A percentile compares a stretch with the other conserved stretches of the same genome.
Evolutionary conservation across 352 stramenopile species (phyloP).

Genomic region (Phytopythium litorale): DNA sequence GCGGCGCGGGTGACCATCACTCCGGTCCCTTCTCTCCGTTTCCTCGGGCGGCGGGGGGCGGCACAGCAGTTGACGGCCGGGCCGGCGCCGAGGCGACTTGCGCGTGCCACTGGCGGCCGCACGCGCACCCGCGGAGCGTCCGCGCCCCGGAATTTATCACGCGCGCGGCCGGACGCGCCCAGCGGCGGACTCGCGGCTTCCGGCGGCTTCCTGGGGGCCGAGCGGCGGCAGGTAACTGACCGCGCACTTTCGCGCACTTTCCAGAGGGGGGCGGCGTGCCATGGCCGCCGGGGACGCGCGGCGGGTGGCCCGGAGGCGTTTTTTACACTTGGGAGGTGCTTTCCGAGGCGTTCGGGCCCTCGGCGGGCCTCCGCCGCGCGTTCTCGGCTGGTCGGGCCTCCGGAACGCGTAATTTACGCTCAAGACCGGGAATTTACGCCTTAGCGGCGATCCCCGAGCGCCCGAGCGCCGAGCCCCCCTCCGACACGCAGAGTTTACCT

Average conservation of each 20-base stretch:
- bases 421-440: constrained; percentile 17
- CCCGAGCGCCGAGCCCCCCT: neutral
- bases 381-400: constrained; percentile 3
- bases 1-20: constrained; percentile 26
- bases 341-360: neutral
- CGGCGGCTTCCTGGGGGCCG: constrained; percentile 16
- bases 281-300: neutral
- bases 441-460: neutral
- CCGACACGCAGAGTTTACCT: neutral
- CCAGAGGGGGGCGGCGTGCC: constrained; percentile 14
- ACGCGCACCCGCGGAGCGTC: constrained; percentile 8
- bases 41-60: constrained; percentile 6
- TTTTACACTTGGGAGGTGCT: neutral
- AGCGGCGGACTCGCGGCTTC: constrained; percentile 8
- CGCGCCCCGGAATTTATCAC: constrained; percentile 32
- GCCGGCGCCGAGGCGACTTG: constrained; percentile 14
- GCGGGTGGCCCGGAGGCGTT: neutral
- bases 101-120: constrained; percentile 14
- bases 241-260: constrained; percentile 39
- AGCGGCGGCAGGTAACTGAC: constrained; percentile 28
- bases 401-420: constrained; percentile 29
- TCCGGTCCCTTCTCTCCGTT: constrained; percentile 20
- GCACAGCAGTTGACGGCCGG: constrained; percentile 4
- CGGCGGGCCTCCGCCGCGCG: constrained; percentile 2
- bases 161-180: constrained; percentile 12